These are phyloP conservation scores for Saccharomycopsis guyanensis DNA, from an alignment of 805 yeast genomes.

Conservation along the genomic window DNA sequence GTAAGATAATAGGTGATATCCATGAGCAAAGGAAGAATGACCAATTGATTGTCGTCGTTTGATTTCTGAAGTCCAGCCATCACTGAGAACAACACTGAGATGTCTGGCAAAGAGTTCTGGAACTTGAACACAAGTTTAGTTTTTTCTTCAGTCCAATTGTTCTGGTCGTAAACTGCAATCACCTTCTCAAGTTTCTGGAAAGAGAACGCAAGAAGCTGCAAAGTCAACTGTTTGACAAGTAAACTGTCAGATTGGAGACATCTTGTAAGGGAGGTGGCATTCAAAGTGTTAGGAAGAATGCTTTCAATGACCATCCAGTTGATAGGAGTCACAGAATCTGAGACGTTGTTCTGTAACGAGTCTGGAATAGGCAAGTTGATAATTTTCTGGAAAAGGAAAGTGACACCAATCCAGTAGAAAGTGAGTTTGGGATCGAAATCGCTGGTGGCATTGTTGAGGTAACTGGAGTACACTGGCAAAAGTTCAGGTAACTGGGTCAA, in stretches of 20 bases:
- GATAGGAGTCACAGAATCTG: slow-evolving; percentile 27
- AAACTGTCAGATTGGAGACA: slow-evolving; percentile 44
- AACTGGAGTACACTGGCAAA: slow-evolving; percentile 59
- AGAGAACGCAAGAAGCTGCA: slow-evolving; percentile 49
- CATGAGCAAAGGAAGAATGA: slow-evolving; percentile 8
- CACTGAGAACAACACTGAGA: slow-evolving; percentile 21
- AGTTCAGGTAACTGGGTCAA: slow-evolving; percentile 58
- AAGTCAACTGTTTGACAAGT: slow-evolving; percentile 54
- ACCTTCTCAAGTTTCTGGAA: slow-evolving; percentile 47
- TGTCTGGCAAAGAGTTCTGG: slow-evolving; percentile 28
- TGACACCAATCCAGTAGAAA: slow-evolving; percentile 77
- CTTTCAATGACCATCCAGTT: slow-evolving; percentile 40
- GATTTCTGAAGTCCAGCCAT: slow-evolving; percentile 6
- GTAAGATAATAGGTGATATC: slow-evolving; percentile 12
- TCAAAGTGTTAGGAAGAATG: slow-evolving; percentile 57
- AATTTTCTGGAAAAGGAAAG: slow-evolving; percentile 51
- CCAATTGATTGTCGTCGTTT: slow-evolving; percentile 5
- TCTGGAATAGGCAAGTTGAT: slow-evolving; percentile 51
- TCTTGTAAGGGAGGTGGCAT: slow-evolving; percentile 48
- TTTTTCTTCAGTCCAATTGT: slow-evolving; percentile 35
- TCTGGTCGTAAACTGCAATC: slow-evolving; percentile 29
- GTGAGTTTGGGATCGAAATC: slow-evolving; percentile 68
- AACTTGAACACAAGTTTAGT: slow-evolving; percentile 29
- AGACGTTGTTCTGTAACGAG: not conserved
- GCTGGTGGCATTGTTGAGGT: slow-evolving; percentile 54